A percentile compares a stretch with the other conserved stretches of the same genome.
These are phyloP conservation scores for Blastocystis sp. DNA, from an alignment of 352 stramenopile genomes.

Conservation along the genomic window DNA sequence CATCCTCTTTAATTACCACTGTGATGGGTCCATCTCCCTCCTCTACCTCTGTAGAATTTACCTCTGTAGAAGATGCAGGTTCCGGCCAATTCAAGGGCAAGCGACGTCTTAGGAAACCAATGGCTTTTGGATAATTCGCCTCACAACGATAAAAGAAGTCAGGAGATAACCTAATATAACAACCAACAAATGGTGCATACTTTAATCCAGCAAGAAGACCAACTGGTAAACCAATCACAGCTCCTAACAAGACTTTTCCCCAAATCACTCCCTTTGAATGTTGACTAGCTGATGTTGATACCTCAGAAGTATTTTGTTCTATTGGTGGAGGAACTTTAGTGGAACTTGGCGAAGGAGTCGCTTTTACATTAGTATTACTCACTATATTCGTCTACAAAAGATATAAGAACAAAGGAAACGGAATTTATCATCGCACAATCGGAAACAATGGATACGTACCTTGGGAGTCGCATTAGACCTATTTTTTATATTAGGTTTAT, in stretches of 20 bases:
- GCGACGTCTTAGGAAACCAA: not conserved
- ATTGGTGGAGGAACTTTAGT: too few species aligned
- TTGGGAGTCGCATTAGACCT: not conserved
- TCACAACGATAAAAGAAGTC: conserved; percentile 49
- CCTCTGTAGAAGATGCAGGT: not conserved
- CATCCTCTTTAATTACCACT: not conserved
- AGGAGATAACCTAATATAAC: conserved; percentile 33
- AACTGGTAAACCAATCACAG: conserved; percentile 31
- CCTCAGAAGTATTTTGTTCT: too few species aligned
- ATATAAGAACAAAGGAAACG: too few species aligned
- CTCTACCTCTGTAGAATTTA: not conserved
- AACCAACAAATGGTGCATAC: not conserved
- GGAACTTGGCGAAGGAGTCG: too few species aligned
- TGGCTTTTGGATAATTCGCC: not conserved
- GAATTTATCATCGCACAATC: too few species aligned
- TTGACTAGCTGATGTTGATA: too few species aligned
- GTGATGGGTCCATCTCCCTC: conserved; percentile 17
- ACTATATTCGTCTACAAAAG: too few species aligned
- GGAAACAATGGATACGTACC: too few species aligned
- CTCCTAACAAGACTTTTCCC: not conserved
- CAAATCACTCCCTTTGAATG: not conserved
- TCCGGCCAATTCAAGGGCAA: conserved; percentile 37
- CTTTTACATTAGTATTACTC: too few species aligned
- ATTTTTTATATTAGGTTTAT: not conserved
- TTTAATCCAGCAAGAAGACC: conserved; percentile 21